phyloP scores from a whole-genome alignment of 2,329 filamentous ascomycete genomes.

The Zalaria sp. region DNA sequence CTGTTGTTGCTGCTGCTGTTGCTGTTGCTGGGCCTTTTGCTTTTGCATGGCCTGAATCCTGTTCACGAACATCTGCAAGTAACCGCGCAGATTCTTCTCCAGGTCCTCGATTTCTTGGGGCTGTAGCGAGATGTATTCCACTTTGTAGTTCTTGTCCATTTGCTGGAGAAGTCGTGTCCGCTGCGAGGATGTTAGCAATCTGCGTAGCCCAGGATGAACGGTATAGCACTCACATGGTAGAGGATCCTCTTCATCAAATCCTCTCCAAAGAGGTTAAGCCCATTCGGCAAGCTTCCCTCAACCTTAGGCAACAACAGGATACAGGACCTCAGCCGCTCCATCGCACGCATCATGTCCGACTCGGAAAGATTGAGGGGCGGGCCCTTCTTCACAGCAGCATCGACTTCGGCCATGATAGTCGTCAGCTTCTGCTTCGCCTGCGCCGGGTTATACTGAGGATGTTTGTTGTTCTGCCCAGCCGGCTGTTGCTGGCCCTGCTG shows the following conservation, averaged over 20 bases:
- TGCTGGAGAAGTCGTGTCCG: slow-evolving; percentile 13
- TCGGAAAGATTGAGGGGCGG: too few relatives aligned
- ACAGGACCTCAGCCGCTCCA: too few relatives aligned
- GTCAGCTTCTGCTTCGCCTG: slow-evolving; percentile 1
- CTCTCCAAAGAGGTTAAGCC: too few relatives aligned
- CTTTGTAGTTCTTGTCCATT: slow-evolving; percentile 11
- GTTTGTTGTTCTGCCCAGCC: not conserved
- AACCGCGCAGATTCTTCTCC: slow-evolving; percentile 10
- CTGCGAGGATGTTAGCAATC: not conserved
- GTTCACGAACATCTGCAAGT: slow-evolving; percentile 14
- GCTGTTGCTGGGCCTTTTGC: slow-evolving; percentile 7
- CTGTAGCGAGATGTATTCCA: slow-evolving; percentile 14
- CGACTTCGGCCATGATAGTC: slow-evolving; percentile 1
- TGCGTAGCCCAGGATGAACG: too few relatives aligned
- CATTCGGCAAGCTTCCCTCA: too few relatives aligned
- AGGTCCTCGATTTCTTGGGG: slow-evolving; percentile 12
- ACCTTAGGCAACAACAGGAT: too few relatives aligned
- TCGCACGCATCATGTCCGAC: too few relatives aligned
- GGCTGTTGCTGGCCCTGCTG: slow-evolving; percentile 2
- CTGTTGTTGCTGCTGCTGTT: slow-evolving; percentile 4
- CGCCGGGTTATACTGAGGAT: not conserved
- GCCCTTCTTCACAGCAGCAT: slow-evolving; percentile 1
- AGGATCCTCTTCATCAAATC: too few relatives aligned
- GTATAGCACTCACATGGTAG: too few relatives aligned
- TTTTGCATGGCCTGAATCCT: slow-evolving; percentile 11